Evolutionary conservation across 805 yeast genomes (phyloP), one percentile per base, ranked within the genome.

Genomic region (Ogataea paradorogensis): DNA sequence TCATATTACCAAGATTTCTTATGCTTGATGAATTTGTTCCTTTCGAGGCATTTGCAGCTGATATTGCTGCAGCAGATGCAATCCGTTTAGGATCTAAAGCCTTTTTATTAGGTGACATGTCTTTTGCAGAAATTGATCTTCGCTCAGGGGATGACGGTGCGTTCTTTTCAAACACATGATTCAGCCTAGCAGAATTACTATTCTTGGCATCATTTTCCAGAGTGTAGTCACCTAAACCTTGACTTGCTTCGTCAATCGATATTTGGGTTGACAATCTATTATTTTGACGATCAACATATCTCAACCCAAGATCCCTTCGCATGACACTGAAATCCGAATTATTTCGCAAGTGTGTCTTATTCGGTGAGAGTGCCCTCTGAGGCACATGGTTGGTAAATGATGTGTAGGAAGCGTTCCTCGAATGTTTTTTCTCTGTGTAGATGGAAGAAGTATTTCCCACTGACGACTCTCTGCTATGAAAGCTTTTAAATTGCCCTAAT

Each of bases 111-210:
- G 43, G 32, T 48, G 39, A 47, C 46, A 28, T 44, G 39, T 71
- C 77, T 43, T 69, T 74, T 0, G 76, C 78, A 32, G 79, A 73
- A 1, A 74, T 70, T 1, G 79, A 68, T 54, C 81, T 65, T 53
- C 77, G 65, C 30, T 73, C 67, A 8, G 65, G 63, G 7, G 59
- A 45, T 4, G 38, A 20, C 15, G 36, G 28, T 2, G 43, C 33
- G 25, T 45, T 15, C 42, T 40, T 20, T 7, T 23, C 32, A 9
- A 28, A 11, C 5, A 11, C 27, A 9, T 14, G 16, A 5, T 21
- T 28, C 11, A n/a, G 7, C 23, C 15, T 27, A 6, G 15, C 15
- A 10, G 15, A n/a, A 11, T 10, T 26, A 3, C 4, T 4, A 18
- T 18, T 6, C 20, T 18, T 18, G 20, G 6, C 20, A 18, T 6